Base-by-base conservation (phyloP, 2,329 filamentous ascomycete genomes). In the Fusarium drepaniforme region DNA sequence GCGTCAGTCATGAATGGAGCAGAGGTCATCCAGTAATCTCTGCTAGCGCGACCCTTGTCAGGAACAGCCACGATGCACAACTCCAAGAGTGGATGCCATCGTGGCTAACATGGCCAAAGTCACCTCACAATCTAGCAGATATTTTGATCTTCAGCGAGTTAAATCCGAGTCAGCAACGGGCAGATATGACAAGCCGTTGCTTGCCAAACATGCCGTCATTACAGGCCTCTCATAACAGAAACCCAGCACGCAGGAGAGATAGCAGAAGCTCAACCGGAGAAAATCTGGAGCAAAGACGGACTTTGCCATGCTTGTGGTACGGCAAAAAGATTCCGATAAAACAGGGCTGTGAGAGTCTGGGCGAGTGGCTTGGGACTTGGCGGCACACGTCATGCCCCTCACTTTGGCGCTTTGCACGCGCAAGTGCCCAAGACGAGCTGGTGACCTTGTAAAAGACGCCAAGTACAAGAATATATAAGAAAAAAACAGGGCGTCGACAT, bases 311-410 rank as follows among this genome's bases (percentile, higher is more conserved):
- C 64, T 63, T 68, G 66, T 68, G 64, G 59, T 49, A 75, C 73
- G 73, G 73, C 73, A 77, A 68, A 67, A 68, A 64, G 66, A 69
- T 72, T 62, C 76, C 75, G 77, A 77, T 49, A 56, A 75, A 78
- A 71, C 77, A 79, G 77, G 77, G 76, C 76, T 78, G 61, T 64
- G 70, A 66, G 46, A 64, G 76, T 70, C 77, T 79, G 76, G 77
- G 77, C 77, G 64, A 70, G 77, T 79, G 78, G 78, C 78, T 79
- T 79, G 75, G 78, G 70, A 74, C 78, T 79, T 79, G 78, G 78
- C 78, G 64, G 75, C 75, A 78, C 78, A 79, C 78, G 78, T 79
- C 78, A 79, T 79, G 77, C 74, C 76, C 74, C 75, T 79, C 77
- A 76, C 58, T 72, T 74, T 72, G 69, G 72, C 75, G 73, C 73